phyloP scores from a whole-genome alignment of 805 yeast species.

The Saccharomycopsis olivae region DNA sequence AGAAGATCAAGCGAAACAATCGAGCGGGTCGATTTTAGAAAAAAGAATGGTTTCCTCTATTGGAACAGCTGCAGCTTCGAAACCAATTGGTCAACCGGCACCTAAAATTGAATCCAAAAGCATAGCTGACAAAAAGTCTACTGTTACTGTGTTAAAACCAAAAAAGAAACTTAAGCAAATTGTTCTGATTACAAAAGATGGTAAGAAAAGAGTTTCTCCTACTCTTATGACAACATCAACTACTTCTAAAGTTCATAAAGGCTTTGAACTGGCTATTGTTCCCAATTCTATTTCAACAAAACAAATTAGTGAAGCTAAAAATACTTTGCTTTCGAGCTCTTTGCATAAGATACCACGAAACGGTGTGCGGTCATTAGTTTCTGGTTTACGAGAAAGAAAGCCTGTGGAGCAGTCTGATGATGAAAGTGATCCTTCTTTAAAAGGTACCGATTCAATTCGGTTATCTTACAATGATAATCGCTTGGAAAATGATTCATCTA shows the following conservation, averaged over 20 bases:
- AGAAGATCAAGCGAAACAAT: constrained; percentile 49
- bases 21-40: constrained; percentile 21
- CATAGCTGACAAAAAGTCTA: no score
- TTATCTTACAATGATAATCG: constrained; percentile 26
- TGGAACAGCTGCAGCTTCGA: constrained; percentile 16
- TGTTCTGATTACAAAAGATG: constrained; percentile 60
- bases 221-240: constrained; percentile 41
- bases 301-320: constrained; percentile 19
- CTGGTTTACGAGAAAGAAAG: constrained; percentile 38
- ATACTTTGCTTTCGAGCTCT: constrained; percentile 31
- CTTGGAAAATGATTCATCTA: constrained; percentile 23
- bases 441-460: constrained; percentile 27
- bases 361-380: constrained; percentile 56
- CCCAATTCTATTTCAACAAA: no score
- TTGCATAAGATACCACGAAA: constrained; percentile 45
- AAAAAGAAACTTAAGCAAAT: constrained; percentile 29
- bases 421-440: no score
- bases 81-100: constrained; percentile 1
- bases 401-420: constrained; percentile 22
- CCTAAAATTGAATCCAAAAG: background rate
- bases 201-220: constrained; percentile 69
- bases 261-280: constrained; percentile 5
- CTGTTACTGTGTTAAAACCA: constrained; percentile 9
- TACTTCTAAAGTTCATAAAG: constrained; percentile 15
- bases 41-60: constrained; percentile 30